Percentiles rank a stretch among this genome's conserved stretches.
These are phyloP conservation scores for Colletotrichum tanaceti DNA, from an alignment of 2,329 filamentous ascomycete genomes.

Conservation along the genomic window DNA sequence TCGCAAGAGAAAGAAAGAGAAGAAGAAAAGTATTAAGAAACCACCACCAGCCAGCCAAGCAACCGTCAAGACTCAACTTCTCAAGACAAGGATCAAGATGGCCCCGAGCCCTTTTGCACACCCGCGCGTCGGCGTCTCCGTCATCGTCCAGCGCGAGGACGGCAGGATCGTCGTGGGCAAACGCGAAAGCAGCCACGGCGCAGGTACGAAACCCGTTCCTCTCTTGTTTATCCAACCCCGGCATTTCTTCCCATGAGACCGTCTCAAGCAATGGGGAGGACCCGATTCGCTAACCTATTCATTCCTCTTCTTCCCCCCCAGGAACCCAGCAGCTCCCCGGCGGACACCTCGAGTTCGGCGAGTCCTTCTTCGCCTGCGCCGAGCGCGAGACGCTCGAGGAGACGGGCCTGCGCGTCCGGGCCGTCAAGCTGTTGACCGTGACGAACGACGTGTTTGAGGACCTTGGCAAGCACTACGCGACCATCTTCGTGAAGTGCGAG, in stretches of 20 bases:
- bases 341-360: slow-evolving; percentile 79
- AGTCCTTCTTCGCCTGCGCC: slow-evolving; percentile 71
- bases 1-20: background rate
- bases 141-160: slow-evolving; percentile 56
- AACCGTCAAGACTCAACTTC: background rate
- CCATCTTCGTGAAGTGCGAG: slow-evolving; percentile 72
- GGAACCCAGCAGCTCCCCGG: slow-evolving; percentile 77
- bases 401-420: slow-evolving; percentile 69
- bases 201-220: slow-evolving; percentile 51
- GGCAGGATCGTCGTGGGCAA: slow-evolving; percentile 61
- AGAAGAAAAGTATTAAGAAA: no score
- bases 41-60: no score
- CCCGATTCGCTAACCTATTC: no score
- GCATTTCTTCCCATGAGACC: no score
- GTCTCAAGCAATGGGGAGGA: no score
- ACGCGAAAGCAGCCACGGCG: slow-evolving; percentile 61
- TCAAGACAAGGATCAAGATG: no score
- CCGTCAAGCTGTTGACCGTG: slow-evolving; percentile 65
- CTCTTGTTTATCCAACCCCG: no score
- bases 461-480: slow-evolving; percentile 78
- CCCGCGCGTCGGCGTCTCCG: slow-evolving; percentile 62
- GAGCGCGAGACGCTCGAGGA: slow-evolving; percentile 77
- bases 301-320: slow-evolving; percentile 45
- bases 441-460: slow-evolving; percentile 75
- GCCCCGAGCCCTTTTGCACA: slow-evolving; percentile 22